phyloP scores from a whole-genome alignment of 371 early-diverging fungal species.

The Phascolomyces articulosus region DNA sequence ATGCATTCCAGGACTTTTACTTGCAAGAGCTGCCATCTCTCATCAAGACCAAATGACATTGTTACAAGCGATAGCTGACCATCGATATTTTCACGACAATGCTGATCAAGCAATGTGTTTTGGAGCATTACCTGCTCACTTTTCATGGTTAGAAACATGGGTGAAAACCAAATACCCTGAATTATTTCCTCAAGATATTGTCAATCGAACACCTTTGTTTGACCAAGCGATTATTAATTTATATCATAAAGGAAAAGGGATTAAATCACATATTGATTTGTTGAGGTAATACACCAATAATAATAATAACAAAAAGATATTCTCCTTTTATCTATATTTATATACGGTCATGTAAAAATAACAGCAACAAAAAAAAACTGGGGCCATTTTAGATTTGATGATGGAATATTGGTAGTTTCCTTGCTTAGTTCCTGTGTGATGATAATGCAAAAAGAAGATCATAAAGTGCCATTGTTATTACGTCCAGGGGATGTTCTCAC shows the following conservation, averaged over 20 bases:
- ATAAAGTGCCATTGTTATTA: slow-evolving; percentile 23
- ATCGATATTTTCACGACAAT: slow-evolving; percentile 22
- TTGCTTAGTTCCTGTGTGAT: slow-evolving; percentile 50
- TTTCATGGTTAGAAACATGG: slow-evolving; percentile 24
- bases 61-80: slow-evolving; percentile 27
- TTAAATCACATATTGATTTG: slow-evolving; percentile 48
- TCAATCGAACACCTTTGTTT: slow-evolving; percentile 36
- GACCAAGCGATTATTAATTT: slow-evolving; percentile 51
- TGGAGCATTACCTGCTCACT: slow-evolving; percentile 32
- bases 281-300: slow-evolving; percentile 39
- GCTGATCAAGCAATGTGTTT: slow-evolving; percentile 50
- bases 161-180: slow-evolving; percentile 13
- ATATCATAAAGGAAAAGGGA: slow-evolving; percentile 50
- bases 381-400: slow-evolving; percentile 51
- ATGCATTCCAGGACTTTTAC: slow-evolving; percentile 32
- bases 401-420: slow-evolving; percentile 48
- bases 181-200: slow-evolving; percentile 24
- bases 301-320: no score
- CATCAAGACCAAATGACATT: slow-evolving; percentile 42
- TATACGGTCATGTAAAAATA: background rate
- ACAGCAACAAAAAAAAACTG: no score
- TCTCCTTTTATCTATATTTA: background rate
- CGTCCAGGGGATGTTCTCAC: slow-evolving; percentile 45
- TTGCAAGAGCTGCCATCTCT: slow-evolving; percentile 27
- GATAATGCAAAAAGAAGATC: slow-evolving; percentile 28